These are phyloP conservation scores for Chloromonas sp. DNA, from an alignment of 163 green algal species.

Conservation along the genomic window DNA sequence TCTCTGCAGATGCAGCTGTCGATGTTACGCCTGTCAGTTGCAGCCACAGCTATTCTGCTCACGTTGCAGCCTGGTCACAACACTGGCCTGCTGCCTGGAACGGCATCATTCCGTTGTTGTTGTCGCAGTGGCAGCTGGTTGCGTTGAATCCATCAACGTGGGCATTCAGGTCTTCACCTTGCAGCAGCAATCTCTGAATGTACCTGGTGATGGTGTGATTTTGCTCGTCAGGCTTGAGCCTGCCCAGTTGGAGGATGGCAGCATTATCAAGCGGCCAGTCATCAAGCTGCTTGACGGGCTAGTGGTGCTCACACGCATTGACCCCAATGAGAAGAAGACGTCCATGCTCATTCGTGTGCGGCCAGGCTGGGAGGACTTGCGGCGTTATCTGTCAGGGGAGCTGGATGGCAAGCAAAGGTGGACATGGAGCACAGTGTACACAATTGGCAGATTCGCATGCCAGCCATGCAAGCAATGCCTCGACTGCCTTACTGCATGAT, in stretches of 20 bases:
- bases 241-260: slow-evolving; percentile 1
- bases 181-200: too few species aligned
- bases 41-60: too few species aligned
- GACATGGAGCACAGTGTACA: too few species aligned
- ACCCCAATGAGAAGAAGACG: slow-evolving; percentile 47
- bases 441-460: background rate
- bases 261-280: slow-evolving; percentile 42
- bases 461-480: background rate
- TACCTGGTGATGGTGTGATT: too few species aligned
- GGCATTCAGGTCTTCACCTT: too few species aligned
- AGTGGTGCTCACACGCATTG: slow-evolving; percentile 71
- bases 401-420: slow-evolving; percentile 8
- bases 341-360: slow-evolving; percentile 74
- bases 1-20: too few species aligned
- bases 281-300: slow-evolving; percentile 42
- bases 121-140: too few species aligned
- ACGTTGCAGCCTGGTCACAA: too few species aligned
- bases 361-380: slow-evolving; percentile 58
- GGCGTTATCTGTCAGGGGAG: slow-evolving; percentile 33
- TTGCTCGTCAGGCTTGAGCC: background rate
- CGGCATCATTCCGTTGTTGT: too few species aligned
- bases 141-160: too few species aligned
- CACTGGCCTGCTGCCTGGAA: too few species aligned
- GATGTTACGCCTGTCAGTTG: too few species aligned
- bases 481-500: background rate